Conservation (phyloP, 225 moss, liverwort and hornwort species). For the Neckera pumila region DNA sequence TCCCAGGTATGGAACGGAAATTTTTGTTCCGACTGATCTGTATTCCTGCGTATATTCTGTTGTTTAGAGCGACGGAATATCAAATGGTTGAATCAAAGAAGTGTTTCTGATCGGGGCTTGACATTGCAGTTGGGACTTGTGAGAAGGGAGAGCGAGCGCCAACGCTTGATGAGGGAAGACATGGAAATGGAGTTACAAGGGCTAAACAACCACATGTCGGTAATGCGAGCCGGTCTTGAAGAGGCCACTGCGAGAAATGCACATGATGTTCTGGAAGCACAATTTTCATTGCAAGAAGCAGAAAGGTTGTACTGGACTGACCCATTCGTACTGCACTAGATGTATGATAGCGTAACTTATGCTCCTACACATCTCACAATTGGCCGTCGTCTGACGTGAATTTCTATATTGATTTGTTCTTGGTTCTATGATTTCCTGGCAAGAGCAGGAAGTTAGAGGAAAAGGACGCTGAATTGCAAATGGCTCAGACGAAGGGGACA, state of each 20-base stretch:
- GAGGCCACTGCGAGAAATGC: constrained; percentile 35
- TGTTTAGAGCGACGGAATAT: not conserved
- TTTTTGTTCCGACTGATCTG: not conserved
- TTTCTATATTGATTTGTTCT: not conserved
- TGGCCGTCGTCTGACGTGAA: not conserved
- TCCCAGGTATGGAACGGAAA: constrained; percentile 42
- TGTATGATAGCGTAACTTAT: not conserved
- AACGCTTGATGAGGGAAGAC: constrained; percentile 59
- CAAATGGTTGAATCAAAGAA: not conserved
- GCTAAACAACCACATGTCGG: constrained; percentile 35
- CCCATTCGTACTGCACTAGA: not conserved
- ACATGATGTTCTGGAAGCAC: constrained; percentile 38
- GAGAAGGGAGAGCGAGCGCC: constrained; percentile 64
- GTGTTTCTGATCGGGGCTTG: not conserved
- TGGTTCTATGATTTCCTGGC: not conserved
- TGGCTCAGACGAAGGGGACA: constrained; percentile 16
- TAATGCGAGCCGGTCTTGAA: constrained; percentile 57
- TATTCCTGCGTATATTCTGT: not conserved
- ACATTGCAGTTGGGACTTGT: constrained; percentile 59
- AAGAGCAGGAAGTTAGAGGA: constrained; percentile 30
- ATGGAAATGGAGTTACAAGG: constrained; percentile 64
- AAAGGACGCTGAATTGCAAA: constrained; percentile 31
- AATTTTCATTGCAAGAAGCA: constrained; percentile 44
- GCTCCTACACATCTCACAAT: not conserved
- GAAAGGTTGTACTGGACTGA: constrained; percentile 44